Conservation (phyloP, 2,329 filamentous ascomycete species). For the Colletotrichum sp. region DNA sequence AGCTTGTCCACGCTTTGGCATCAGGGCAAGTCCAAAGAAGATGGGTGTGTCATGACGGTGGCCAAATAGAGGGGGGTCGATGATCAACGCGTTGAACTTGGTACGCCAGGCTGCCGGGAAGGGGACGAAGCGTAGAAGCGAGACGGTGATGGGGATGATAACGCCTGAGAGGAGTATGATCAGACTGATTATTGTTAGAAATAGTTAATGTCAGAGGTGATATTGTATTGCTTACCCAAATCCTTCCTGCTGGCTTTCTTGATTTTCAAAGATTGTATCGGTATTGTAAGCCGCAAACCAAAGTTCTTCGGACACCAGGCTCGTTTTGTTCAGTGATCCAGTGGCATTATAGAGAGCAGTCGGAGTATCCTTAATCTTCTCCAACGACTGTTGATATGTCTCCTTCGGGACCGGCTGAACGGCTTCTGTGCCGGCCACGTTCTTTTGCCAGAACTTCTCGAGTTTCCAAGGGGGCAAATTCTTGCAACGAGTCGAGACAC, state of each 20-base stretch:
- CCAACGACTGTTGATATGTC: conserved; percentile 18
- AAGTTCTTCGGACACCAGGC: conserved; percentile 28
- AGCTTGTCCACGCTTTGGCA: conserved; percentile 46
- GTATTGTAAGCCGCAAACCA: conserved; percentile 25
- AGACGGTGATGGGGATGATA: conserved; percentile 30
- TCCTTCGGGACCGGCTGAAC: conserved; percentile 15
- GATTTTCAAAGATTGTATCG: background rate
- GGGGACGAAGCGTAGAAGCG: conserved; percentile 32
- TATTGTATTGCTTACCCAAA: conserved; percentile 41
- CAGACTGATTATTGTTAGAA: conserved; percentile 19
- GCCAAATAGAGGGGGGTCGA: conserved; percentile 30
- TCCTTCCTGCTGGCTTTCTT: background rate
- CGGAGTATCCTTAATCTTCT: background rate
- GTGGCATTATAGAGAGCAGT: background rate
- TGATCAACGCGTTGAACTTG: conserved; percentile 29
- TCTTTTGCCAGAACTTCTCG: conserved; percentile 24
- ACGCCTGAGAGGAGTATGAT: conserved; percentile 25
- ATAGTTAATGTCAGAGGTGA: conserved; percentile 10
- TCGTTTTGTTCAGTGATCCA: conserved; percentile 34
- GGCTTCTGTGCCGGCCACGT: conserved; percentile 14
- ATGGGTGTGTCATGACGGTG: conserved; percentile 25
- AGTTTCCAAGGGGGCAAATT: conserved; percentile 10
- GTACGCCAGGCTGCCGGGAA: conserved; percentile 6
- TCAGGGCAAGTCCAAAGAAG: conserved; percentile 23
- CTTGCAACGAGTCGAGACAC: conserved; percentile 27